These are phyloP conservation scores for Stevia rebaudiana DNA, from an alignment of 140 eudicot species.

Conservation along the genomic window DNA sequence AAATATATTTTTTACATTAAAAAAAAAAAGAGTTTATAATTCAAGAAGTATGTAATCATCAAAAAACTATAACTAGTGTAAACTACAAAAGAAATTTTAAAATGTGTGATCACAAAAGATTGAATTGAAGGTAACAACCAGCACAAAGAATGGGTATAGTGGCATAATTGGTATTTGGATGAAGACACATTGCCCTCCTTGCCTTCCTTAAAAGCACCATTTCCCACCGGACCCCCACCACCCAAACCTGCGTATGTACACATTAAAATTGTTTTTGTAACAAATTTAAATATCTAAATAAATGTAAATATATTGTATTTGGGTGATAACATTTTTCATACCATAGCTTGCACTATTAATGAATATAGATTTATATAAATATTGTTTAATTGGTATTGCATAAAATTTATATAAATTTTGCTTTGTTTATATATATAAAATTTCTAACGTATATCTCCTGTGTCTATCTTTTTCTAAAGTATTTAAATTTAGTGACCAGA, in stretches of 20 bases:
- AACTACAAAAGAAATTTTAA: not conserved
- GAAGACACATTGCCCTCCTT: conserved; percentile 49
- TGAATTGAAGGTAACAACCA: conserved; percentile 26
- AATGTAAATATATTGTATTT: no score
- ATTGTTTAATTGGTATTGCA: no score
- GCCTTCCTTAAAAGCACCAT: conserved; percentile 64
- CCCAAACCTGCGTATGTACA: conserved; percentile 9
- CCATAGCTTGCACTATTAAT: no score
- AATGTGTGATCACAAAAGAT: not conserved
- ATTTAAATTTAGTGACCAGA: no score
- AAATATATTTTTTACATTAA: not conserved
- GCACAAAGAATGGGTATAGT: conserved; percentile 44
- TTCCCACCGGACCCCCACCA: conserved; percentile 1
- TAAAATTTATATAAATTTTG: no score
- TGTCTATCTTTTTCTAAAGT: no score
- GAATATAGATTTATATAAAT: no score
- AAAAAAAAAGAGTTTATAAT: not conserved
- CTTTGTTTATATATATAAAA: no score
- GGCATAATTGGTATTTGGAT: conserved; percentile 34
- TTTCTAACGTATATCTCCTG: no score
- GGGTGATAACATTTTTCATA: no score
- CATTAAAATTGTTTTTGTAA: no score
- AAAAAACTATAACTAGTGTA: not conserved
- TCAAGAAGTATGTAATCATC: not conserved
- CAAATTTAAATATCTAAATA: no score